Conservation (phyloP, 2,329 filamentous ascomycete species). For the Phialocephala sp. region DNA sequence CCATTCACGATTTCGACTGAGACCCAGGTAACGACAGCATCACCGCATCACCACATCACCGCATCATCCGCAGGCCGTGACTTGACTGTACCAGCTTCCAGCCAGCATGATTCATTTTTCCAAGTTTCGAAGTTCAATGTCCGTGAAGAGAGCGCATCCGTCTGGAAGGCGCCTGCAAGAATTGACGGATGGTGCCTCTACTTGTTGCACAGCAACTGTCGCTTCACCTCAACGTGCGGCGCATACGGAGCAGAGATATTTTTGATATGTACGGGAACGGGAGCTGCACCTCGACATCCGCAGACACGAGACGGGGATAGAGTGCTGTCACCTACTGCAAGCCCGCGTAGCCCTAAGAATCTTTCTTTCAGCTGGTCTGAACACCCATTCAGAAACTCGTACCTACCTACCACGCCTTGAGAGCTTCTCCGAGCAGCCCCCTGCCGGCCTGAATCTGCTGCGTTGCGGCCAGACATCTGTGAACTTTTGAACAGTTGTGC, state of each 20-base stretch:
- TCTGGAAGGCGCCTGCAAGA: constrained; percentile 1
- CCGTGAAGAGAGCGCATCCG: too few relatives aligned
- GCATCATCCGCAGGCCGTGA: background rate
- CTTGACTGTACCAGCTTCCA: background rate
- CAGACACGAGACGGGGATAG: constrained; percentile 6
- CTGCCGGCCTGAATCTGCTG: background rate
- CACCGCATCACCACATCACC: too few relatives aligned
- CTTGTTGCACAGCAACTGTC: background rate
- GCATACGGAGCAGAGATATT: background rate
- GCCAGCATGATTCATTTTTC: background rate
- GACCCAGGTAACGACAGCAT: background rate
- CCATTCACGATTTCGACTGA: constrained; percentile 14
- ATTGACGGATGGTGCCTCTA: background rate
- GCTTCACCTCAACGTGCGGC: constrained; percentile 4
- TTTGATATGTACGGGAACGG: background rate
- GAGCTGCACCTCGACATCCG: background rate
- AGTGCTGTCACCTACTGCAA: constrained; percentile 21
- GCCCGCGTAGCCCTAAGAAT: constrained; percentile 7
- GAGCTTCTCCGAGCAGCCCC: background rate
- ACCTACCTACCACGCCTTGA: constrained; percentile 1
- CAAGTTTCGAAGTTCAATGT: background rate
- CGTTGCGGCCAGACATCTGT: background rate
- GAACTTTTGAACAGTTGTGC: too few relatives aligned
- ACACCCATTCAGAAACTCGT: background rate
- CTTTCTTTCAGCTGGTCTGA: constrained; percentile 22